Percentiles rank a stretch among this genome's conserved stretches.
Evolutionary conservation across 352 stramenopile genomes (phyloP).

Genomic region (Phytopythium kandeliae): DNA sequence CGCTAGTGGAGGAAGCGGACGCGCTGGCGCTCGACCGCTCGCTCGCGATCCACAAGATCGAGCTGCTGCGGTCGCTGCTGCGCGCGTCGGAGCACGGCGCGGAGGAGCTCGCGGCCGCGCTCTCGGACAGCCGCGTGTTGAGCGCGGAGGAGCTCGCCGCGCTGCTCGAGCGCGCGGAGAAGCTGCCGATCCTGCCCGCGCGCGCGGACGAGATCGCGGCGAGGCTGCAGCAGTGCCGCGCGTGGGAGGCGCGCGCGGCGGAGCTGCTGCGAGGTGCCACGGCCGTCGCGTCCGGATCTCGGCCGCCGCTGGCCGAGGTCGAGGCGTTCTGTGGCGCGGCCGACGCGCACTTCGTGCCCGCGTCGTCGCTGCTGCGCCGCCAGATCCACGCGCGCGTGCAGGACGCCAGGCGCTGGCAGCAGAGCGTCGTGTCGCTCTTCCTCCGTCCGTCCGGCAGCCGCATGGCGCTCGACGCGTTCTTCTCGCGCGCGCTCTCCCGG

Average conservation of each 20-base stretch:
- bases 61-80: conserved; percentile 29
- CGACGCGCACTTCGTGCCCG: conserved; percentile 50
- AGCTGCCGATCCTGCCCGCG: conserved; percentile 32
- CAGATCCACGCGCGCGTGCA: conserved; percentile 60
- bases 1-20: conserved; percentile 25
- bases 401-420: conserved; percentile 62
- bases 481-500: conserved; percentile 23
- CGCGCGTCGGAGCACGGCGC: conserved; percentile 20
- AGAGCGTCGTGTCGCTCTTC: conserved; percentile 48
- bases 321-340: conserved; percentile 50
- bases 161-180: conserved; percentile 24
- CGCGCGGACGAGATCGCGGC: conserved; percentile 37
- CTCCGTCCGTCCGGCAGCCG: conserved; percentile 33
- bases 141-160: conserved; percentile 45
- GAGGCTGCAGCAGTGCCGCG: conserved; percentile 41
- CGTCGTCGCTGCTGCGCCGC: conserved; percentile 50
- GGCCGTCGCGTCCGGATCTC: conserved; percentile 10
- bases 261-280: conserved; percentile 24
- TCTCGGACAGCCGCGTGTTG: conserved; percentile 27
- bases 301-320: conserved; percentile 34
- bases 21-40: conserved; percentile 11
- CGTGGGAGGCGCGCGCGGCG: conserved; percentile 46
- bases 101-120: conserved; percentile 17
- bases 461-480: conserved; percentile 32
- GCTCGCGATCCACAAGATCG: conserved; percentile 26